A percentile compares a stretch with the other conserved stretches of the same genome.
Conservation (phyloP, 2,329 filamentous ascomycete genomes). For the Arachnomyces sp. region DNA sequence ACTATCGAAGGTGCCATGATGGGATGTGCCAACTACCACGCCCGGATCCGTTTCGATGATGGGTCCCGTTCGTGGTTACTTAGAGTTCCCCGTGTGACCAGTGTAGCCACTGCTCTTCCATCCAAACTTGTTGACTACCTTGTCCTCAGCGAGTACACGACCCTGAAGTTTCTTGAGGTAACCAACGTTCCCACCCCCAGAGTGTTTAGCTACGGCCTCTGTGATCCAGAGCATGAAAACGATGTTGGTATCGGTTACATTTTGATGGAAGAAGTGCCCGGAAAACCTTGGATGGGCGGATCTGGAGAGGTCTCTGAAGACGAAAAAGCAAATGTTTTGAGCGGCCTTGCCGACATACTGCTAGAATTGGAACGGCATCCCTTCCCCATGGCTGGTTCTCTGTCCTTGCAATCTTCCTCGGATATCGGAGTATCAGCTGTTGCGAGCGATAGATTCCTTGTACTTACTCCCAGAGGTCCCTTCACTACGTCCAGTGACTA, state of each 20-base stretch:
- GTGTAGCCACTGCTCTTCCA: constrained; percentile 31
- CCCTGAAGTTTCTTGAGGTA: constrained; percentile 31
- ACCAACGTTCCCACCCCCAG: constrained; percentile 29
- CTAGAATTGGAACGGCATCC: constrained; percentile 28
- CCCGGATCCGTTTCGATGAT: constrained; percentile 37
- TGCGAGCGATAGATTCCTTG: background rate
- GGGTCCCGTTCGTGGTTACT: constrained; percentile 34
- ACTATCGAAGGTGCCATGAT: constrained; percentile 30
- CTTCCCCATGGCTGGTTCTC: constrained; percentile 24
- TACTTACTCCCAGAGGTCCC: constrained; percentile 21
- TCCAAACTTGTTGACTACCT: constrained; percentile 16
- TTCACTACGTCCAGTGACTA: constrained; percentile 28
- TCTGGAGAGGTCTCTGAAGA: constrained; percentile 21
- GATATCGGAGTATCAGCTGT: too few relatives aligned
- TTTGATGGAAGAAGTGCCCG: constrained; percentile 33
- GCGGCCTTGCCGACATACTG: constrained; percentile 26
- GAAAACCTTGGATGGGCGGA: constrained; percentile 17
- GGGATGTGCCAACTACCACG: constrained; percentile 40
- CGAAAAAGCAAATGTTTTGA: constrained; percentile 24
- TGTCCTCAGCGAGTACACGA: constrained; percentile 32
- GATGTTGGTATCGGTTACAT: constrained; percentile 32
- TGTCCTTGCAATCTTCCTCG: too few relatives aligned
- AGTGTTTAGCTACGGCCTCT: constrained; percentile 28
- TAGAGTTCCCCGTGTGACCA: constrained; percentile 34
- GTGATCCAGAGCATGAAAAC: constrained; percentile 1